Evolutionary conservation across 139 green algal species (phyloP), one percentile per base, ranked within the genome.

Genomic region (Chlorella sp.): DNA sequence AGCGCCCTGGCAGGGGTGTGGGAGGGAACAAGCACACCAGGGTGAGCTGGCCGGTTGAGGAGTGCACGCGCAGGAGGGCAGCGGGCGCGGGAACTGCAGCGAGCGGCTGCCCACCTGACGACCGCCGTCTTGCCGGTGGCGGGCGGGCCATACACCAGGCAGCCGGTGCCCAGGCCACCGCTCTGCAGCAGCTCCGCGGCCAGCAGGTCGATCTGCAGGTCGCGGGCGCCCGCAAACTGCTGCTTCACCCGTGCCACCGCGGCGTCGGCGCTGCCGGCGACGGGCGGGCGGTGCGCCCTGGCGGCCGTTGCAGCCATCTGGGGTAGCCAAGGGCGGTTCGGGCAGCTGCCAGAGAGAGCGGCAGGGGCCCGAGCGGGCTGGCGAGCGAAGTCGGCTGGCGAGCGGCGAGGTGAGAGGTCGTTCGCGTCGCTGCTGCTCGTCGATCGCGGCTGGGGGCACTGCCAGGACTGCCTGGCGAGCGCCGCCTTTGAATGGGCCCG

Each of bases 81-180:
- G 51, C 51, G 51, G 51, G 51, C 51, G 51, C 51, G 13, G 51
- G 12, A 60, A 78, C 32, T 13, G 39, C 71, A 23, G 12, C 6
- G 1, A 12, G 3, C 23, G 70, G 12, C 32, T 38, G n/a, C 85
- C 7, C 38, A 90, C 88, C 86, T 88, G 32, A 92, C 68, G 18
- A 93, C 57, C 4, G 64, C 41, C 15, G 90, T 91, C 80, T 93
- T 93, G 39, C 90, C 90, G 4, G 86, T 91, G 20, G 83, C 80
- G 12, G 75, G 60, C 4, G 84, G 75, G 1, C 90, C 90, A 55
- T 89, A 71, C 0, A 93, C 93, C 92, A 99, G 30, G 18, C 36
- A 51, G 69, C 21, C 30, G 20, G 39, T 25, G 51, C 51, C 30
- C 75, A 30, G 30, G 13, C 7, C 7, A 6, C 60, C 34, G 7